phyloP scores from a whole-genome alignment of 2,329 filamentous ascomycete species.

The Fusarium oxysporum region DNA sequence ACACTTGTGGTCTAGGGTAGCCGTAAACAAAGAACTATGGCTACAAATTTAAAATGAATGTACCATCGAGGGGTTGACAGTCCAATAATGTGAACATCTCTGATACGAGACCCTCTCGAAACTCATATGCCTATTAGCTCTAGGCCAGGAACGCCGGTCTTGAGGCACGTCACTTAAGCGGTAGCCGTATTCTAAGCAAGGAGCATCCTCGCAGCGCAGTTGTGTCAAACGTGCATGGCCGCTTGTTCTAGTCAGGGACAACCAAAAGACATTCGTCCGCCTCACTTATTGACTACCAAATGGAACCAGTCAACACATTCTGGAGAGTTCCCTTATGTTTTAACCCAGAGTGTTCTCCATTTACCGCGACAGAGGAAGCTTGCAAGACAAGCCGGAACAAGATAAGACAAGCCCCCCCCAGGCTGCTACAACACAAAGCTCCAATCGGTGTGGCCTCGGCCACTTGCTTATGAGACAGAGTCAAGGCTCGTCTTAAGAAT shows the following conservation, averaged over 20 bases:
- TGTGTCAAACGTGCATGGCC: slow-evolving; percentile 3
- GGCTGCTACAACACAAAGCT: slow-evolving; percentile 5
- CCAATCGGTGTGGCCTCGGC: slow-evolving; percentile 8
- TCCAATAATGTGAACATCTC: not conserved
- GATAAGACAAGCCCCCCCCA: not conserved
- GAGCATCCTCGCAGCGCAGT: slow-evolving; percentile 13
- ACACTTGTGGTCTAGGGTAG: slow-evolving; percentile 24
- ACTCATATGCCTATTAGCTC: not conserved
- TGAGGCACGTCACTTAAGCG: not conserved
- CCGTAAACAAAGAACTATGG: not conserved
- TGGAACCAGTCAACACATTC: not conserved
- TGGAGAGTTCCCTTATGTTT: not conserved
- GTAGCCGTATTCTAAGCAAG: not conserved
- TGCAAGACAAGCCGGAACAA: not conserved
- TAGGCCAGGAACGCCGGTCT: not conserved
- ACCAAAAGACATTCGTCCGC: not conserved
- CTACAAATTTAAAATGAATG: not conserved
- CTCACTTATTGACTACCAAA: slow-evolving; percentile 8
- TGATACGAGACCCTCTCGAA: not conserved
- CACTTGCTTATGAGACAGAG: not conserved
- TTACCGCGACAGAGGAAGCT: not conserved
- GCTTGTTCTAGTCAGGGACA: not conserved
- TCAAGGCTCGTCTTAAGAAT: slow-evolving; percentile 4
- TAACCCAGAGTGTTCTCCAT: slow-evolving; percentile 13
- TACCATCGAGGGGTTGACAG: not conserved